These are phyloP conservation scores for Gossypium herbaceum DNA, from an alignment of 345 rosid genomes.

Conservation along the genomic window DNA sequence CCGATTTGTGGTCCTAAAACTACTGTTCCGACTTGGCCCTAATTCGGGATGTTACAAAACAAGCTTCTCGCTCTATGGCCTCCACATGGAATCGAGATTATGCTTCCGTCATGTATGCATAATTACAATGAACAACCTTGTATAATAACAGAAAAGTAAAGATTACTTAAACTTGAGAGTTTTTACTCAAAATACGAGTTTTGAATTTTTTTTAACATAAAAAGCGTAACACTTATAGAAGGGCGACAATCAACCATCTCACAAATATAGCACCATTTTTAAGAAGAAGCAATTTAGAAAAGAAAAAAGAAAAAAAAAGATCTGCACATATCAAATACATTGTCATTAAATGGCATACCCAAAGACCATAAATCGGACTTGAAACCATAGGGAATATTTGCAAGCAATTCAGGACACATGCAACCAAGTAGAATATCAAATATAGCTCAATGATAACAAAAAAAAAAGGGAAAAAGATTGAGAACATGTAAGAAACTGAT, in stretches of 20 bases:
- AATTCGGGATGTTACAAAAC: too few relatives aligned
- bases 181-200: conserved; percentile 12
- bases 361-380: conserved; percentile 97
- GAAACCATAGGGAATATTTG: conserved; percentile 96
- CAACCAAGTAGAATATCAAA: conserved; percentile 7
- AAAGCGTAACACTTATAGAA: conserved; percentile 45
- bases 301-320: neutral
- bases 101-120: conserved; percentile 38
- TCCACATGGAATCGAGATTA: too few relatives aligned
- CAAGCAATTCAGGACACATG: conserved; percentile 91
- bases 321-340: neutral
- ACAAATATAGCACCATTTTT: conserved; percentile 89
- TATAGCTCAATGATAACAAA: neutral
- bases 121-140: conserved; percentile 12
- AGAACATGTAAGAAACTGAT: neutral
- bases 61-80: too few relatives aligned
- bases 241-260: conserved; percentile 83
- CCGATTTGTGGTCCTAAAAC: too few relatives aligned
- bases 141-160: neutral
- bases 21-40: too few relatives aligned
- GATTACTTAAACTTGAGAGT: neutral
- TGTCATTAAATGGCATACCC: conserved; percentile 40
- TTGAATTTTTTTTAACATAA: conserved; percentile 6
- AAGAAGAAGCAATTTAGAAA: conserved; percentile 28
- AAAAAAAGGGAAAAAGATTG: conserved; percentile 21